These are phyloP conservation scores for Colletotrichum falcatum DNA, from an alignment of 2,329 filamentous ascomycete genomes.

Conservation along the genomic window DNA sequence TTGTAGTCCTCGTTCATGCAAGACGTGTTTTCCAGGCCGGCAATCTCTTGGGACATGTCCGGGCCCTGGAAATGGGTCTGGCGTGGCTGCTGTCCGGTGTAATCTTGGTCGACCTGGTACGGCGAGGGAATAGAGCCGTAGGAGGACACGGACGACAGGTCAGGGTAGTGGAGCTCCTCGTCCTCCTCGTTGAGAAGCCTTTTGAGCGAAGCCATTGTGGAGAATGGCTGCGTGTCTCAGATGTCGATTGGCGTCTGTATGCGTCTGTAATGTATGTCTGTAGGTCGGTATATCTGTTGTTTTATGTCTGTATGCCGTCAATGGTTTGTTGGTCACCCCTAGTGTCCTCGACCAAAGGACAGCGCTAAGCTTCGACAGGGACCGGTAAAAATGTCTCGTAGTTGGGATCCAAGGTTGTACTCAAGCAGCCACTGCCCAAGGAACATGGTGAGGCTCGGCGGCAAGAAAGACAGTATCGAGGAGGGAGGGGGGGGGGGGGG, in stretches of 20 bases:
- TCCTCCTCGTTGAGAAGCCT: slow-evolving; percentile 40
- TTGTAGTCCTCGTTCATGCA: slow-evolving; percentile 5
- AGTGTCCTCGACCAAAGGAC: neutral
- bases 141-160: slow-evolving; percentile 25
- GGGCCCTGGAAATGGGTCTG: slow-evolving; percentile 15
- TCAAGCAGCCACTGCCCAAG: slow-evolving; percentile 18
- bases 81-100: slow-evolving; percentile 20
- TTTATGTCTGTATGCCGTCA: too few relatives aligned
- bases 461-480: neutral
- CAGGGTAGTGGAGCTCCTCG: slow-evolving; percentile 25
- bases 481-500: too few relatives aligned
- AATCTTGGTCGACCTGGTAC: slow-evolving; percentile 34
- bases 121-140: slow-evolving; percentile 32
- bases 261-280: neutral
- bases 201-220: slow-evolving; percentile 37
- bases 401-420: neutral
- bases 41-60: slow-evolving; percentile 1
- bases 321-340: neutral
- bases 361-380: neutral
- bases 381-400: neutral
- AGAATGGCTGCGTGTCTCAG: neutral
- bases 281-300: neutral
- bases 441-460: slow-evolving; percentile 12
- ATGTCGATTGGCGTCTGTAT: neutral
- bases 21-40: neutral